These are phyloP conservation scores for Dictyostelium purpureum DNA, from an alignment of 78 protist species.

Conservation along the genomic window DNA sequence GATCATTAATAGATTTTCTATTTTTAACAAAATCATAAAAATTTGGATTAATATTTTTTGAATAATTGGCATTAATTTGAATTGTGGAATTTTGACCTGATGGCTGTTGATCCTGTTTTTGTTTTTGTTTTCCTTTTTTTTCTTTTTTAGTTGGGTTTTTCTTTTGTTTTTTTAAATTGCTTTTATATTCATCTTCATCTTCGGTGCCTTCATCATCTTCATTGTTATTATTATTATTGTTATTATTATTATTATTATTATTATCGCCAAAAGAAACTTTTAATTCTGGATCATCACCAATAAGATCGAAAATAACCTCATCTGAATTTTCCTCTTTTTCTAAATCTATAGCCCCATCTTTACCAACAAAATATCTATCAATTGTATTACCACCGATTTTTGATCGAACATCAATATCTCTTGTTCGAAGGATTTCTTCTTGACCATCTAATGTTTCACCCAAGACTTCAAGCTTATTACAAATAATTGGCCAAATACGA, in stretches of 20 bases:
- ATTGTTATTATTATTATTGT: not conserved
- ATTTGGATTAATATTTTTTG: constrained; percentile 9
- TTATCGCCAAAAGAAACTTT: no score
- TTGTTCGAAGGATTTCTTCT: constrained; percentile 45
- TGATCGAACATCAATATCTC: constrained; percentile 19
- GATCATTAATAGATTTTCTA: not conserved
- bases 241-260: no score
- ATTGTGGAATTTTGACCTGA: not conserved
- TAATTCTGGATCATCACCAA: constrained; percentile 50
- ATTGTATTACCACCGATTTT: not conserved
- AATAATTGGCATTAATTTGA: not conserved
- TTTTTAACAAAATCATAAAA: not conserved
- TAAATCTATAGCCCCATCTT: not conserved
- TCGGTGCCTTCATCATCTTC: constrained; percentile 4
- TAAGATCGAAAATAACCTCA: constrained; percentile 15
- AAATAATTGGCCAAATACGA: constrained; percentile 75
- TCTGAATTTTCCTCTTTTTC: constrained; percentile 7
- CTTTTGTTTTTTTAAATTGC: not conserved
- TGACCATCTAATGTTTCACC: constrained; percentile 80
- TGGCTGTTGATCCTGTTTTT: not conserved
- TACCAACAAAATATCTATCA: not conserved
- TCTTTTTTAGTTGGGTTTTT: not conserved
- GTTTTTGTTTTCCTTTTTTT: not conserved
- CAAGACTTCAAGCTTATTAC: constrained; percentile 59
- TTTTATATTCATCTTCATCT: not conserved